phyloP scores from a whole-genome alignment of 1,139 yeast genomes.

The Hyphopichia pseudoburtonii region DNA sequence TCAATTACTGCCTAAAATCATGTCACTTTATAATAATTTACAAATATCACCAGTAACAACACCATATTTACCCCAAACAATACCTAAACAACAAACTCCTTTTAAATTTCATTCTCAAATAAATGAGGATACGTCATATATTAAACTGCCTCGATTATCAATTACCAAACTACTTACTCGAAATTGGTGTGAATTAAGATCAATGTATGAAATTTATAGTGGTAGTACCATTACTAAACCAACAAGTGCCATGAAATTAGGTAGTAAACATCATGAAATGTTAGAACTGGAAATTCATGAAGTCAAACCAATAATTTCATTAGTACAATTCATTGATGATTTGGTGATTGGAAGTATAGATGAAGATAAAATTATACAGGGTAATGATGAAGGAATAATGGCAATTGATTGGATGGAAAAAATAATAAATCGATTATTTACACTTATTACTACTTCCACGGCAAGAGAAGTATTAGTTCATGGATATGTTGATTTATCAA shows the following conservation, averaged over 20 bases:
- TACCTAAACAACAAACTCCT: constrained; percentile 16
- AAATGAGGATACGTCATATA: constrained; percentile 27
- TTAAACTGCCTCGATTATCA: constrained; percentile 35
- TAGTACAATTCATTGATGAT: constrained; percentile 18
- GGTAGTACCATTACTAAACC: constrained; percentile 18
- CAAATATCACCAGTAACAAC: constrained; percentile 28
- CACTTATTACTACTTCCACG: constrained; percentile 45
- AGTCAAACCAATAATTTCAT: constrained; percentile 18
- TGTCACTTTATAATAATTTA: constrained; percentile 17
- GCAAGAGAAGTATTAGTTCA: constrained; percentile 64
- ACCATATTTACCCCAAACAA: constrained; percentile 18
- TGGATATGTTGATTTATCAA: constrained; percentile 41
- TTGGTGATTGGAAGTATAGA: neutral
- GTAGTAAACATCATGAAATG: constrained; percentile 38
- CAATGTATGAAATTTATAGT: constrained; percentile 44
- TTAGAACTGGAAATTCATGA: constrained; percentile 45
- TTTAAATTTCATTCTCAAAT: constrained; percentile 23
- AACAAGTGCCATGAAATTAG: constrained; percentile 36
- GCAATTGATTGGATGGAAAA: constrained; percentile 36
- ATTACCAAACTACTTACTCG: constrained; percentile 48
- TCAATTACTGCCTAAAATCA: neutral
- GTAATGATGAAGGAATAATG: constrained; percentile 14
- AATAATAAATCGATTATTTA: constrained; percentile 31
- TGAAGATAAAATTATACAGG: constrained; percentile 8
- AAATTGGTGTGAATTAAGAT: constrained; percentile 55